A percentile compares a stretch with the other conserved stretches of the same genome.
These are phyloP conservation scores for Oryza glaberrima DNA, from an alignment of 176 grass and related monocot species.

Conservation along the genomic window DNA sequence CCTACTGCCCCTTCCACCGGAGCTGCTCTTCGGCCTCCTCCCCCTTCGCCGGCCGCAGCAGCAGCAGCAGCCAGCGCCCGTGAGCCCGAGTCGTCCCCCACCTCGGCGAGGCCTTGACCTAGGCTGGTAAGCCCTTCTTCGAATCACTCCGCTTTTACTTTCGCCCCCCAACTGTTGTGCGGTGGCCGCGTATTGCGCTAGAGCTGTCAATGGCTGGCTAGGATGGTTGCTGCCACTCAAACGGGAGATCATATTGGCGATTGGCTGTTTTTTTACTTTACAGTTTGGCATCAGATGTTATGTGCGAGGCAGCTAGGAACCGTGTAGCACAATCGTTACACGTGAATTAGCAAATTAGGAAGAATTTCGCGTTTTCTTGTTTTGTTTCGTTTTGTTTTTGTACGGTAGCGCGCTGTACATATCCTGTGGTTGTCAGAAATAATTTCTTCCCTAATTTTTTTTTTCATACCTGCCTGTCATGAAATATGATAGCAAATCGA, in stretches of 20 bases:
- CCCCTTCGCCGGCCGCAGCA: background rate
- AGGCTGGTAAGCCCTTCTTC: background rate
- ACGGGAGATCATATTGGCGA: too few relatives aligned
- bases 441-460: too few relatives aligned
- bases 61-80: too few relatives aligned
- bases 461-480: too few relatives aligned
- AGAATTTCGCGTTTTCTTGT: background rate
- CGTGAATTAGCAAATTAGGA: background rate
- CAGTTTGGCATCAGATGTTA: too few relatives aligned
- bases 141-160: background rate
- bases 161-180: background rate
- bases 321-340: too few relatives aligned
- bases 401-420: background rate
- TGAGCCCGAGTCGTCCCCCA: too few relatives aligned
- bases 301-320: too few relatives aligned
- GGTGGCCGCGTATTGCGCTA: background rate
- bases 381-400: background rate
- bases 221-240: too few relatives aligned
- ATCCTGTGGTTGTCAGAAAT: background rate
- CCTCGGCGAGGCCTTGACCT: background rate
- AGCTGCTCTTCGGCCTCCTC: background rate
- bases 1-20: background rate
- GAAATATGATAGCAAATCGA: too few relatives aligned
- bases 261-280: too few relatives aligned
- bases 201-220: background rate